phyloP scores from a whole-genome alignment of 352 stramenopile genomes.

The Globisporangium acanthophoron region DNA sequence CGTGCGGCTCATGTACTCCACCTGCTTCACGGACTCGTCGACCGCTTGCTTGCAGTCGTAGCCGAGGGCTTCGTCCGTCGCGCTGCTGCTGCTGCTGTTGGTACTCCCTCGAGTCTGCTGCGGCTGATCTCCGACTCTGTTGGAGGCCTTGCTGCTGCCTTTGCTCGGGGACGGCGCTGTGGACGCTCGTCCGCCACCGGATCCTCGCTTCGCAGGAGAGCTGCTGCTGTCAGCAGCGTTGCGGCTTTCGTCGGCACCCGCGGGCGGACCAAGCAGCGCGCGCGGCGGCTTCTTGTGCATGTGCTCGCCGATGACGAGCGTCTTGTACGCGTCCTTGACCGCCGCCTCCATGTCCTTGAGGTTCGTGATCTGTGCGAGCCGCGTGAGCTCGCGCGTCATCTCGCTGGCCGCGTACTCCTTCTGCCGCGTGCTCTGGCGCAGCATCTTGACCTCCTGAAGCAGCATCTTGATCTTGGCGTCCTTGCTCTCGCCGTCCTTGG shows the following conservation, averaged over 20 bases:
- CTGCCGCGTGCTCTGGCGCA: constrained; percentile 69
- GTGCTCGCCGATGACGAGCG: constrained; percentile 67
- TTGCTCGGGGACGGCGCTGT: constrained; percentile 12
- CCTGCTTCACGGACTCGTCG: constrained; percentile 69
- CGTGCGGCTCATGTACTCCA: constrained; percentile 77
- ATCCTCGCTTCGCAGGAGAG: constrained; percentile 5
- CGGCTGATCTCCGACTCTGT: no score
- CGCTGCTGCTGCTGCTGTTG: constrained; percentile 7
- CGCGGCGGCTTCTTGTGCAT: constrained; percentile 56
- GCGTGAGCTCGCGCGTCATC: constrained; percentile 74
- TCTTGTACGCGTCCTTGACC: constrained; percentile 75
- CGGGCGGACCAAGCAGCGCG: constrained; percentile 6
- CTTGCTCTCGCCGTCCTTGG: constrained; percentile 66
- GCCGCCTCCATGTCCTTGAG: constrained; percentile 74
- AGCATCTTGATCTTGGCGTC: constrained; percentile 75
- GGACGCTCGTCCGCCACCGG: background rate
- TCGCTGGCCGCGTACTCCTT: constrained; percentile 76
- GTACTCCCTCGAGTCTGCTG: background rate
- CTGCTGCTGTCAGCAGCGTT: background rate
- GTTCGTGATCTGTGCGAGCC: constrained; percentile 67
- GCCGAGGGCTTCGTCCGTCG: constrained; percentile 41
- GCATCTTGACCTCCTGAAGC: constrained; percentile 63
- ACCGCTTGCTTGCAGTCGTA: constrained; percentile 78
- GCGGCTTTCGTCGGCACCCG: background rate
- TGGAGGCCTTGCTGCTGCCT: background rate